Evolutionary conservation across 805 yeast genomes (phyloP).

Genomic region (Yarrowia bubula): DNA sequence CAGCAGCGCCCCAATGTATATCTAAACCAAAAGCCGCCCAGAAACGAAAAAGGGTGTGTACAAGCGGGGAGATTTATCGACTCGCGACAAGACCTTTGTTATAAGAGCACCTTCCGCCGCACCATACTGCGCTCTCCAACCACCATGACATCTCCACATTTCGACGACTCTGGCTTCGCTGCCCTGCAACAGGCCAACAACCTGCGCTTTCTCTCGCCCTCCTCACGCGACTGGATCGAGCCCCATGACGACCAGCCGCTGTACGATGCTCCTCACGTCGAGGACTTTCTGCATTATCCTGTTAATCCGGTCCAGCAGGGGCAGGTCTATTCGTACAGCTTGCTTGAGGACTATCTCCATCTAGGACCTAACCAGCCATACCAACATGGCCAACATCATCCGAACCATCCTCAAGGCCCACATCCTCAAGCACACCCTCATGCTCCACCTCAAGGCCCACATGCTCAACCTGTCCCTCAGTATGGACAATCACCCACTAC

Average conservation of each 20-base stretch:
- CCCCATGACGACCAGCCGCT: constrained; percentile 9
- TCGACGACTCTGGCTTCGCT: constrained; percentile 10
- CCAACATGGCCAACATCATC: too few species aligned
- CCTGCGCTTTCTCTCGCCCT: constrained; percentile 14
- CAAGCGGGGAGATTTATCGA: constrained; percentile 22
- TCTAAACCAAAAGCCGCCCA: constrained; percentile 19
- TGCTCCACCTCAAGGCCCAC: too few species aligned
- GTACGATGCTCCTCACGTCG: constrained; percentile 18
- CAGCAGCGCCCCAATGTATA: constrained; percentile 21
- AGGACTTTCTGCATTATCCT: constrained; percentile 22
- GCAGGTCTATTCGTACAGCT: constrained; percentile 6
- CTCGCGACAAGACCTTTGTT: constrained; percentile 4
- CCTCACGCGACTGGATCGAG: constrained; percentile 24
- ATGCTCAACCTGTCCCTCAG: too few species aligned
- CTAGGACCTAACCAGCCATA: too few species aligned
- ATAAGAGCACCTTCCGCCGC: background rate
- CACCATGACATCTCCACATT: constrained; percentile 3
- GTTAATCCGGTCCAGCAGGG: constrained; percentile 21
- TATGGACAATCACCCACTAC: too few species aligned
- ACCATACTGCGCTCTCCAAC: too few species aligned
- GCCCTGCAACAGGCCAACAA: constrained; percentile 21
- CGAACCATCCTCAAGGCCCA: background rate
- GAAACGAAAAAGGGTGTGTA: constrained; percentile 6
- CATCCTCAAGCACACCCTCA: background rate
- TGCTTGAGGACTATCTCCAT: constrained; percentile 14